These are phyloP conservation scores for Chalara sp. DNA, from an alignment of 2,329 filamentous ascomycete species.

Conservation along the genomic window DNA sequence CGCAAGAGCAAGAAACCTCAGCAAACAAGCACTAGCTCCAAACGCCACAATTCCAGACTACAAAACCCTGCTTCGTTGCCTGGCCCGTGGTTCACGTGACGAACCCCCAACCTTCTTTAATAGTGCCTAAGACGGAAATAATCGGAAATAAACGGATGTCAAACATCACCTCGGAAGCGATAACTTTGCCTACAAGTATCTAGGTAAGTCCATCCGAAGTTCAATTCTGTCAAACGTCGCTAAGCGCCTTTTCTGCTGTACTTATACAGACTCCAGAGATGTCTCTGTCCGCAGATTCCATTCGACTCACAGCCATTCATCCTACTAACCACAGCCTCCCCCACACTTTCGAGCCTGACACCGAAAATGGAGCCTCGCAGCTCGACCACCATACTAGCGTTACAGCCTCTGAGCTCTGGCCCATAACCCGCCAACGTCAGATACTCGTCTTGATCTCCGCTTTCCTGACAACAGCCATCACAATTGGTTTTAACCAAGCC, in stretches of 20 bases:
- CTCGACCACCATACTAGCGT: neutral
- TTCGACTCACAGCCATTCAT: neutral
- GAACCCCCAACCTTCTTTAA: too few relatives aligned
- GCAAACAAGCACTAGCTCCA: too few relatives aligned
- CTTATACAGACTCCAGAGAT: neutral
- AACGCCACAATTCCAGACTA: too few relatives aligned
- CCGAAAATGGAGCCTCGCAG: neutral
- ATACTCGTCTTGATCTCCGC: constrained; percentile 35
- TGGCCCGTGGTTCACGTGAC: too few relatives aligned
- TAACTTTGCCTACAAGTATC: neutral
- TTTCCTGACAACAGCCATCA: constrained; percentile 38
- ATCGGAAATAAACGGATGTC: constrained; percentile 4
- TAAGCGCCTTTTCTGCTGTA: neutral
- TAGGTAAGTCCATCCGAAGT: neutral
- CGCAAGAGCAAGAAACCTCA: too few relatives aligned
- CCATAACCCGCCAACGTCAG: constrained; percentile 30
- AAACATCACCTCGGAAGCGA: neutral
- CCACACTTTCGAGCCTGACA: too few relatives aligned
- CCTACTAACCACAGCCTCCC: neutral
- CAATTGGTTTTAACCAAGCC: constrained; percentile 42
- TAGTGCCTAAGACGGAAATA: neutral
- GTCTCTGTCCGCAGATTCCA: neutral
- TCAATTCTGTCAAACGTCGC: too few relatives aligned
- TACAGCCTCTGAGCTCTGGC: constrained; percentile 11
- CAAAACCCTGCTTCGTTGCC: too few relatives aligned